A percentile compares a stretch with the other conserved stretches of the same genome.
These are phyloP conservation scores for Apiotrichum mycotoxinovorans DNA, from an alignment of 1,284 basidiomycete species.

Conservation along the genomic window DNA sequence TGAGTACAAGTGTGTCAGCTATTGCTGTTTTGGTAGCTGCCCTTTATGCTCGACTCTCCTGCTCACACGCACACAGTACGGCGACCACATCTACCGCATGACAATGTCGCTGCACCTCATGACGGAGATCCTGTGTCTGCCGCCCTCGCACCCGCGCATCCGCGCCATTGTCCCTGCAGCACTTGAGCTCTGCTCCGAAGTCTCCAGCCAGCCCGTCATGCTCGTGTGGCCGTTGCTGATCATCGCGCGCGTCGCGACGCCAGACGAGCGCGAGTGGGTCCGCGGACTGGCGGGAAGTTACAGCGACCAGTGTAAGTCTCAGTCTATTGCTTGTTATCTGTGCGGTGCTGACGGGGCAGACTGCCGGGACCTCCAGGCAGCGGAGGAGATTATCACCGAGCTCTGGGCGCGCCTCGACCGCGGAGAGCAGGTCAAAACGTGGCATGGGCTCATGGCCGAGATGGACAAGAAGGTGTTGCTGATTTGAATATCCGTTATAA, in stretches of 20 bases:
- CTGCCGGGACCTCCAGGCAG: conserved; percentile 5
- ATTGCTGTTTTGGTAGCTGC: too few species aligned
- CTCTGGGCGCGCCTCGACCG: conserved; percentile 1
- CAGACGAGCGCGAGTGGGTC: conserved; percentile 2
- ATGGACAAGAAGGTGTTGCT: background rate
- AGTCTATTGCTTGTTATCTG: background rate
- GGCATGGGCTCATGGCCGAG: conserved; percentile 26
- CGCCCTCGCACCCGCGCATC: background rate
- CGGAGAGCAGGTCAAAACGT: background rate
- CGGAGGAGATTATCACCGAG: background rate
- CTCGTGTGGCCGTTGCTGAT: conserved; percentile 24
- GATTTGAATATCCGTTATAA: background rate
- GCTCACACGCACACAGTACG: background rate
- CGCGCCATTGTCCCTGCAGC: conserved; percentile 2
- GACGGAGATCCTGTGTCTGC: conserved; percentile 16
- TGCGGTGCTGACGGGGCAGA: conserved; percentile 1
- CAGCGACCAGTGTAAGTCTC: conserved; percentile 1
- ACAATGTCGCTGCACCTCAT: conserved; percentile 14
- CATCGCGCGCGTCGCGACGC: background rate
- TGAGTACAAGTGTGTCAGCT: background rate
- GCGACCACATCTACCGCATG: conserved; percentile 24
- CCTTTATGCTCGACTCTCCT: too few species aligned
- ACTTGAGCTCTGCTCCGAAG: conserved; percentile 22
- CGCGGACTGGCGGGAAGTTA: background rate
- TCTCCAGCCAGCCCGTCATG: conserved; percentile 19